Evolutionary conservation across 306 rosid genomes (phyloP).

Genomic region (Rubus parviflorus): DNA sequence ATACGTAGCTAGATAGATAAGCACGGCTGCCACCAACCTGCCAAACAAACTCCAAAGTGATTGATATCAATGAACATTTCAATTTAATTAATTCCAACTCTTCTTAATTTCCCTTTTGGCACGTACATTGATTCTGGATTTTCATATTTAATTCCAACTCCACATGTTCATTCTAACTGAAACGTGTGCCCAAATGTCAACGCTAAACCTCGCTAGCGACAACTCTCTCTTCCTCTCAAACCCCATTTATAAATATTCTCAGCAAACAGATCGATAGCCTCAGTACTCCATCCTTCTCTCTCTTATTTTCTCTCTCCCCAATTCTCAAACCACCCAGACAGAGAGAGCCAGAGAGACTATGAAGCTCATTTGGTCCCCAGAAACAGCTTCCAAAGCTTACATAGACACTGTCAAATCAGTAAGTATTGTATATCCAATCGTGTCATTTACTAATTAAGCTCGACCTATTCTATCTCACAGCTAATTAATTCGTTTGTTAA

Average conservation of each 20-base stretch:
- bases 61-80: not conserved
- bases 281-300: not conserved
- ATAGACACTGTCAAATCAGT: conserved; percentile 78
- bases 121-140: not conserved
- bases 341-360: conserved; percentile 24
- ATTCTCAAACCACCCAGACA: not conserved
- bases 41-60: not conserved
- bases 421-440: conserved; percentile 18
- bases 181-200: conserved; percentile 14
- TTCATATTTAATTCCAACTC: not conserved
- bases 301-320: not conserved
- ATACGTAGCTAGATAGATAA: not conserved
- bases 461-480: not conserved
- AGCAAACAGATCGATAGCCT: not conserved
- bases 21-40: conserved; percentile 4
- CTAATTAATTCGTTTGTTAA: not conserved
- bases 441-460: not conserved
- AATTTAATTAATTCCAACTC: not conserved
- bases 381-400: conserved; percentile 71
- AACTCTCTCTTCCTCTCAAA: not conserved
- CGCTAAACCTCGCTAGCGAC: not conserved
- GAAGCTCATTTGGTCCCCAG: conserved; percentile 98
- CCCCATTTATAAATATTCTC: not conserved
- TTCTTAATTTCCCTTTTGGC: not conserved
- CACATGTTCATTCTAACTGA: not conserved